Evolutionary conservation across 2,329 filamentous ascomycete genomes (phyloP).

Genomic region (Aureobasidium sp.): DNA sequence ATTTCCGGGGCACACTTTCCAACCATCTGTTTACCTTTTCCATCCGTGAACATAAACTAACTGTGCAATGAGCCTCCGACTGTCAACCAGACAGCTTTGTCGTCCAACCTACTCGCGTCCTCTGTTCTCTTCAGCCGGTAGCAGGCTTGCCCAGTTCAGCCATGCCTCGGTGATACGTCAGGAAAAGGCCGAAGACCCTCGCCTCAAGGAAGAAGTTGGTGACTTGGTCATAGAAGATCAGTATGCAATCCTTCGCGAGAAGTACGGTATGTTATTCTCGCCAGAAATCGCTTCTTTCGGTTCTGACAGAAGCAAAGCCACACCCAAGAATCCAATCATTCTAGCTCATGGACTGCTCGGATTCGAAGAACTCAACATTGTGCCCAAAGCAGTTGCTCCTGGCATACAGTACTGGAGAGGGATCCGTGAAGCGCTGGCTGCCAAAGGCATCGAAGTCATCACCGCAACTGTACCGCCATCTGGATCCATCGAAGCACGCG

Average conservation of each 20-base stretch:
- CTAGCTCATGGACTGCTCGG: conserved; percentile 58
- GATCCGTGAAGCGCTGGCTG: conserved; percentile 49
- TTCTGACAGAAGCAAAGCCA: conserved; percentile 19
- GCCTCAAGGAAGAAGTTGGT: neutral
- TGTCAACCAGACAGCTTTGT: neutral
- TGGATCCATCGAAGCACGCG: conserved; percentile 51
- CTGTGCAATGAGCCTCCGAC: conserved; percentile 3
- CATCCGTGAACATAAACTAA: neutral
- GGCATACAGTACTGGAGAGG: conserved; percentile 58
- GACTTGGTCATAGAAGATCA: conserved; percentile 46
- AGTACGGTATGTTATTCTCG: conserved; percentile 41
- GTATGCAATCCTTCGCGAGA: conserved; percentile 50
- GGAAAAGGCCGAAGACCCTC: conserved; percentile 8
- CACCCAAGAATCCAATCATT: conserved; percentile 50
- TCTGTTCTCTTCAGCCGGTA: neutral
- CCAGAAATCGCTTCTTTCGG: neutral
- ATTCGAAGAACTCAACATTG: conserved; percentile 53
- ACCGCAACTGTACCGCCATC: conserved; percentile 52
- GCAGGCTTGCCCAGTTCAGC: neutral
- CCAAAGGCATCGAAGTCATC: conserved; percentile 53
- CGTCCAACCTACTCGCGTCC: neutral
- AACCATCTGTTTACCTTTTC: neutral
- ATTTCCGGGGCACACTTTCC: conserved; percentile 3
- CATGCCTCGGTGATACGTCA: neutral
- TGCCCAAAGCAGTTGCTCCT: conserved; percentile 33